Evolutionary conservation across 345 rosid genomes (phyloP), one percentile per base, ranked within the genome.

Genomic region (Syzygium aqueum): DNA sequence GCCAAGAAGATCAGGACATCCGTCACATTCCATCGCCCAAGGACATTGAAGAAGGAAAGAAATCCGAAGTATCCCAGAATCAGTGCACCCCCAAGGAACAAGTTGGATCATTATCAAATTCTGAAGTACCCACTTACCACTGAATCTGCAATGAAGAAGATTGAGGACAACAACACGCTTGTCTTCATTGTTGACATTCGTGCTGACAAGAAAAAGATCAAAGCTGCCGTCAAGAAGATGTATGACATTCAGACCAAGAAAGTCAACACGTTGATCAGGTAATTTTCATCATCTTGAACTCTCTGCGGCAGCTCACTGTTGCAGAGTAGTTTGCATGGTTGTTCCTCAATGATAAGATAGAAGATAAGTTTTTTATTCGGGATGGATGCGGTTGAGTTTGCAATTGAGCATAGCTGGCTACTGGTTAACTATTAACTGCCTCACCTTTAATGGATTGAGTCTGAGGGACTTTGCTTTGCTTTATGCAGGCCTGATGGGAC

Each of bases 401-500:
- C 13, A 3, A 33, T 73, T 19, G 49, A 17, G 19, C 23, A 33
- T 33, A 67, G 23, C 78, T 16, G 23, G 8, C 78, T 67, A 4
- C 46, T 67, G 78, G 21, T 67, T 19, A 67, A 67, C 21, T 30
- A 73, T 73, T 19, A 73, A 73, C 49, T 73, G 80, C 80, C 14
- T 73, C 1, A 12, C 19, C 49, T 21, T 54, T 27, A 1, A 85
- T 54, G n/a, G 63, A 85, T 85, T 1, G n/a, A 85, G 56, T 46
- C 27, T 46, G 22, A 78, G 40, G 46, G 49, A 40, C 25, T 43
- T 28, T 53, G 25, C n/a, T 87, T 30, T 53, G 56, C 22, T n/a
- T 83, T 50, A 13, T 90, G 85, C 90, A 93, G 95, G 97, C 99
- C 99, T 3, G 98, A 97, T 92, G 99, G 99, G 30, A 96, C 97